Conservation (phyloP, 768 basidiomycete genomes). For the Tubosaeta sp. region DNA sequence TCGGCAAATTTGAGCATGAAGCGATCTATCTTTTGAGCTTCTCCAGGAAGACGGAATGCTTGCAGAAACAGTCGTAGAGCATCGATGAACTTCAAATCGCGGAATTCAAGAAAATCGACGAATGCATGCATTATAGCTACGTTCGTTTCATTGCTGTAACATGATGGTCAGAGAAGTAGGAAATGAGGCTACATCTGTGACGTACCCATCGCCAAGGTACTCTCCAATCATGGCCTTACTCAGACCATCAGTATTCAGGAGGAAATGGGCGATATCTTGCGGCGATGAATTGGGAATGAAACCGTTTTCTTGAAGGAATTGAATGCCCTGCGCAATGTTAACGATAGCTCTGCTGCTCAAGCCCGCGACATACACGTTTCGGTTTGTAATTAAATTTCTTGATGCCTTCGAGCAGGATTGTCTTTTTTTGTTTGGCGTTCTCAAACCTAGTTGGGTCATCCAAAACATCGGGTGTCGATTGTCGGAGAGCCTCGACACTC, state of each 20-base stretch:
- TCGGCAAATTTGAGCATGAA: conserved; percentile 99
- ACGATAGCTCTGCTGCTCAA: neutral
- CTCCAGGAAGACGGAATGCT: conserved; percentile 94
- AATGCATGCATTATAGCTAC: conserved; percentile 97
- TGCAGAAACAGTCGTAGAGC: conserved; percentile 89
- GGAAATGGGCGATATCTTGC: conserved; percentile 76
- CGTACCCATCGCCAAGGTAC: conserved; percentile 95
- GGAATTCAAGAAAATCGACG: conserved; percentile 89
- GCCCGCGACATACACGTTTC: conserved; percentile 64
- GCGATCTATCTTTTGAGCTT: conserved; percentile 97
- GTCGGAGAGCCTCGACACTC: conserved; percentile 55
- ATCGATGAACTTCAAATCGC: conserved; percentile 76
- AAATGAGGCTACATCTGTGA: conserved; percentile 6
- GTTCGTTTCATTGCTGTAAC: conserved; percentile 75
- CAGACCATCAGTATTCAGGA: conserved; percentile 85
- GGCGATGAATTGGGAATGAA: conserved; percentile 76
- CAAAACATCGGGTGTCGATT: conserved; percentile 70
- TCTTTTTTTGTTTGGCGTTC: conserved; percentile 95
- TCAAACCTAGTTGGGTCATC: conserved; percentile 94
- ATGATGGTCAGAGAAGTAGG: conserved; percentile 2
- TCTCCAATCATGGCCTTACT: conserved; percentile 97
- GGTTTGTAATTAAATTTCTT: conserved; percentile 99
- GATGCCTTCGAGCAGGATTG: conserved; percentile 88
- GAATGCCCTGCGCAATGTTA: conserved; percentile 60
- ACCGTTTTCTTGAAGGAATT: conserved; percentile 83